Evolutionary conservation across 805 yeast genomes (phyloP), one percentile per base, ranked within the genome.

Genomic region (Brettanomyces anomalus): DNA sequence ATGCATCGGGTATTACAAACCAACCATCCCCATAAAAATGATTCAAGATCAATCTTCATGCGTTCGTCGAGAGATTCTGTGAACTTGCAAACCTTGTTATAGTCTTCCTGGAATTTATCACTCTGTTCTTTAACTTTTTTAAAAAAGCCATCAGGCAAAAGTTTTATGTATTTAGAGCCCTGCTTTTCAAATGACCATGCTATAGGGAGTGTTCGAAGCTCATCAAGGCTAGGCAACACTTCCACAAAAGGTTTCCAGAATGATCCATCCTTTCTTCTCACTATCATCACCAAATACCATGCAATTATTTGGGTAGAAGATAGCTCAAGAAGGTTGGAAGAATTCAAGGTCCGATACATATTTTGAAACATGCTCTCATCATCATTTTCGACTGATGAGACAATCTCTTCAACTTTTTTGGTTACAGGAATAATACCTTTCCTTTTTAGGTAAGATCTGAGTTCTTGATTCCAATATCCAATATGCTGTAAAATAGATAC

Each of bases 1-100:
- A 90, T 66, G 58, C 97, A 90, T 63, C 98, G 79, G 2, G 97
- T 82, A 57, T 93, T 90, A 44, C 89, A 85, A 53, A 90, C 80
- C 53, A 85, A 70, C 95, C 96, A 90, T 0, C 84, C 76, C 76
- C 86, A 78, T 10, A 80, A 53, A 50, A 72, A 81, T 3, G 54
- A 51, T 4, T 56, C 50, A 5, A 48, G 42, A 3, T 60, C 43
- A 2, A 62, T 24, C 13, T 41, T n/a, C 14, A 39, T 18, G 19
- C 33, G 28, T 7, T 30, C 3, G 3, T 30, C 14, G 3, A 24
- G 16, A 1, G 46, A n/a, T 11, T 37, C 10, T 2, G 13, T 10
- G 6, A 31, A 17, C 31, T 45, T 33, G 14, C 77, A 14, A 10
- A 37, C 72, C 0, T 52, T 53, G 0, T 54, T 42, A 54, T 64